Evolutionary conservation across 139 green algal species (phyloP), one percentile per base, ranked within the genome.

Genomic region (Asterochloris sp.): DNA sequence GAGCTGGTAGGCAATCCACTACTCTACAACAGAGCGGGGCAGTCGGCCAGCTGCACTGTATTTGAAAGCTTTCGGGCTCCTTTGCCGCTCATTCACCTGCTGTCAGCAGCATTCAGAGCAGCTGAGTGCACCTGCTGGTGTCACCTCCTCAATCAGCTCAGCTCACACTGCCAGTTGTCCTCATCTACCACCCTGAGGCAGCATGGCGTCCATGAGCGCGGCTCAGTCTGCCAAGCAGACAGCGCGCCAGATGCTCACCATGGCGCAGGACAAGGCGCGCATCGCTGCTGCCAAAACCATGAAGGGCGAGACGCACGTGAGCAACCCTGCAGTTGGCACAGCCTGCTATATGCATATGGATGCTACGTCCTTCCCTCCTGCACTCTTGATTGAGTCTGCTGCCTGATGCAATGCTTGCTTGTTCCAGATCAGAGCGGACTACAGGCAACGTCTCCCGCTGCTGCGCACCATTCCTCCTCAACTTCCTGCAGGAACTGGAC

Each of bases 401-500:
- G 28, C 13, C 13, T 26, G 13, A 28, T 54, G 29, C 28, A 27
- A 19, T 28, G 16, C 15, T 63, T 28, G 17, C 66, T 26, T 26
- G 21, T 2, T 26, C 21, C 66, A 71, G 17, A 26, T 21, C 19
- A 71, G 9, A 71, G 21, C 21, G 9, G 66, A 71, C 19, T 10
- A 21, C 19, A 71, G 66, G 21, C 21, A 24, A 2, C 21, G 8
- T 24, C 66, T 71, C 19, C 8, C 17, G 4, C 19, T 10, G 21
- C 17, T 71, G 21, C 21, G 66, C 19, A 21, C 66, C 17, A 24
- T 4, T 62, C 17, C 66, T 21, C 24, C 23, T 47, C 14, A 13
- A 13, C 8, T 27, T 19, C 68, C 23, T 82, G 78, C 84, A 94
- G 92, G 89, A 89, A 24, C 71, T 98, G 60, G 94, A 98, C 76